A percentile compares a stretch with the other conserved stretches of the same genome.
Evolutionary conservation across 768 basidiomycete species (phyloP).

Genomic region (Ramaria sp.): DNA sequence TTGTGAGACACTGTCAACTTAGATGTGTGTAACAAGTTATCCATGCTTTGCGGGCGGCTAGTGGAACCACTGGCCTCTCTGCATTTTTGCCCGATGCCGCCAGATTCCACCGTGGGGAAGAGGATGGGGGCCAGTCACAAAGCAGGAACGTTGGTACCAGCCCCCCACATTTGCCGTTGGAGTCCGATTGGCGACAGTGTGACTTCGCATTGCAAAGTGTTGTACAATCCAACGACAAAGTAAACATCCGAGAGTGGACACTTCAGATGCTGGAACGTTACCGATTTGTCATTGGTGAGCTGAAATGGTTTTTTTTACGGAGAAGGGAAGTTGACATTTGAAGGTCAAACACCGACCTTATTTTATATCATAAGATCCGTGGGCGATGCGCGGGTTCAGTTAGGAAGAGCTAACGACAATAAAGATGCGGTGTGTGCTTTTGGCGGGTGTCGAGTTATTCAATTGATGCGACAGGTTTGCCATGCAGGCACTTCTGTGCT

Average conservation of each 20-base stretch:
- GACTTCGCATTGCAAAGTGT: conserved; percentile 1
- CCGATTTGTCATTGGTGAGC: conserved; percentile 23
- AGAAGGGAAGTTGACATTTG: neutral
- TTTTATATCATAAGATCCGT: neutral
- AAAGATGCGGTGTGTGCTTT: neutral
- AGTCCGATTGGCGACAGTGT: neutral
- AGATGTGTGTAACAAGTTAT: conserved; percentile 14
- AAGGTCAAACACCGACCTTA: neutral
- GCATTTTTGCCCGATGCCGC: conserved; percentile 24
- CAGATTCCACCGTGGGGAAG: neutral
- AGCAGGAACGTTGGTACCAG: neutral
- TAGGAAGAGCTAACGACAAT: neutral
- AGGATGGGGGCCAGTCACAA: neutral
- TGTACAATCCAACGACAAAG: neutral
- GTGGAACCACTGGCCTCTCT: conserved; percentile 23
- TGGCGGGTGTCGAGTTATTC: neutral
- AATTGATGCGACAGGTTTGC: neutral
- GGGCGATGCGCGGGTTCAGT: neutral
- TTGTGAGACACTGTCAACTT: neutral
- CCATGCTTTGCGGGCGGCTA: conserved; percentile 20
- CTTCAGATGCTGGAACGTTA: conserved; percentile 25
- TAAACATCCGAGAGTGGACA: conserved; percentile 19
- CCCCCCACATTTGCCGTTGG: conserved; percentile 5
- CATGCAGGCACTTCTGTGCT: conserved; percentile 9
- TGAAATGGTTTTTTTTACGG: conserved; percentile 1